These are phyloP conservation scores for Neocallimastix lanati DNA, from an alignment of 192 early-diverging fungal genomes.

Conservation along the genomic window DNA sequence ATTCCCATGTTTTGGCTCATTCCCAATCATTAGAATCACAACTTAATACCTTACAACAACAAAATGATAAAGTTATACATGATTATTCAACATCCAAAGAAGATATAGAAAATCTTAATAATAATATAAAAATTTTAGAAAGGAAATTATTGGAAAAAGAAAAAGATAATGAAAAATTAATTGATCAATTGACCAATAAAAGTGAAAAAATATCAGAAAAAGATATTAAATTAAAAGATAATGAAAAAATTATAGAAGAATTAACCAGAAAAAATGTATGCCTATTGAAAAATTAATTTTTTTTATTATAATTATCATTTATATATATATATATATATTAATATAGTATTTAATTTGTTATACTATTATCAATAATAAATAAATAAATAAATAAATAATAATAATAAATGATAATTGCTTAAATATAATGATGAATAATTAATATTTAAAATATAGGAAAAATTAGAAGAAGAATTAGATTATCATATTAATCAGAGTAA, in stretches of 20 bases:
- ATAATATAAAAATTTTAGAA: neutral
- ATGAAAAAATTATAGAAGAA: neutral
- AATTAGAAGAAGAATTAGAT: neutral
- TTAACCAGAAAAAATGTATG: neutral
- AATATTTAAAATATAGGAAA: neutral
- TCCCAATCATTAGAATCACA: neutral
- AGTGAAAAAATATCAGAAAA: neutral
- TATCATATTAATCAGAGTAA: neutral
- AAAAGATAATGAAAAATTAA: neutral
- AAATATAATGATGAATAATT: too few relatives aligned
- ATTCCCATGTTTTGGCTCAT: neutral
- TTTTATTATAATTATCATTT: too few relatives aligned
- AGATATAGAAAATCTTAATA: neutral
- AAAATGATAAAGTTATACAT: neutral
- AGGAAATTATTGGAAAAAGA: neutral
- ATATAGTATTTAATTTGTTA: too few relatives aligned
- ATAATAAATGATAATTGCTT: too few relatives aligned
- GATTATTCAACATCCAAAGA: neutral
- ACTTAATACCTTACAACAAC: neutral
- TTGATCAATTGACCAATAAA: neutral
- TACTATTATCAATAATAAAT: too few relatives aligned
- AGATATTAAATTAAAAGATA: neutral
- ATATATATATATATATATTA: too few relatives aligned
- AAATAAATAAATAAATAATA: too few relatives aligned
- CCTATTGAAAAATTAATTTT: too few relatives aligned